These are phyloP conservation scores for Avena sativa DNA, from an alignment of 176 grass and related monocot species.

Conservation along the genomic window DNA sequence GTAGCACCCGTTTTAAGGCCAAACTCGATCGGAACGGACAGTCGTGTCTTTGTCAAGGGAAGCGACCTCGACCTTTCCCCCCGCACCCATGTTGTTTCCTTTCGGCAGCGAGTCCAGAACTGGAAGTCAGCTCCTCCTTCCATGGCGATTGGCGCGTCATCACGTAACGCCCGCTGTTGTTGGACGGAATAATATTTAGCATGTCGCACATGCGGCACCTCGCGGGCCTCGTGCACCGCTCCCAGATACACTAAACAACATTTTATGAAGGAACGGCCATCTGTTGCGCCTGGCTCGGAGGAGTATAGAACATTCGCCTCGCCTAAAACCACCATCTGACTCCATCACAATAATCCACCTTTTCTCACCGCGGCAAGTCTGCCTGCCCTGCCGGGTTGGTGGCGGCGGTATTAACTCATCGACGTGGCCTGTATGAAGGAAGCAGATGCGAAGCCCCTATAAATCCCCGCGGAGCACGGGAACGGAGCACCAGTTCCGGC, in stretches of 20 bases:
- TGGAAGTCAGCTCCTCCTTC: neutral
- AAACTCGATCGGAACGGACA: neutral
- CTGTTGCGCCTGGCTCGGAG: too few species aligned
- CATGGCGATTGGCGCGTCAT: neutral
- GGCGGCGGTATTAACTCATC: neutral
- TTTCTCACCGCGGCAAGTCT: neutral
- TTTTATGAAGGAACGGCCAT: too few species aligned
- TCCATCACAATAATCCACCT: too few species aligned
- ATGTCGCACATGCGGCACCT: neutral
- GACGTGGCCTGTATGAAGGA: too few species aligned
- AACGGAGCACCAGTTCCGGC: too few species aligned
- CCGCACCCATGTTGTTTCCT: neutral
- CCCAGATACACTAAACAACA: too few species aligned
- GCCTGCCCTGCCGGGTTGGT: neutral
- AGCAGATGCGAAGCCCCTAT: too few species aligned
- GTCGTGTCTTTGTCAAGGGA: neutral
- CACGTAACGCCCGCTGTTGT: too few species aligned
- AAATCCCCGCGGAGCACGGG: too few species aligned
- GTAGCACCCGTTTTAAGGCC: neutral
- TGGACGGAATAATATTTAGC: neutral
- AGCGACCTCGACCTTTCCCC: neutral
- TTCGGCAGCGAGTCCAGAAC: neutral
- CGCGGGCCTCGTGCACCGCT: too few species aligned
- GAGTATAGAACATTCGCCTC: too few species aligned
- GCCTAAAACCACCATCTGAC: too few species aligned